Evolutionary conservation across 1,284 basidiomycete genomes (phyloP).

Genomic region (Cerrena zonata): DNA sequence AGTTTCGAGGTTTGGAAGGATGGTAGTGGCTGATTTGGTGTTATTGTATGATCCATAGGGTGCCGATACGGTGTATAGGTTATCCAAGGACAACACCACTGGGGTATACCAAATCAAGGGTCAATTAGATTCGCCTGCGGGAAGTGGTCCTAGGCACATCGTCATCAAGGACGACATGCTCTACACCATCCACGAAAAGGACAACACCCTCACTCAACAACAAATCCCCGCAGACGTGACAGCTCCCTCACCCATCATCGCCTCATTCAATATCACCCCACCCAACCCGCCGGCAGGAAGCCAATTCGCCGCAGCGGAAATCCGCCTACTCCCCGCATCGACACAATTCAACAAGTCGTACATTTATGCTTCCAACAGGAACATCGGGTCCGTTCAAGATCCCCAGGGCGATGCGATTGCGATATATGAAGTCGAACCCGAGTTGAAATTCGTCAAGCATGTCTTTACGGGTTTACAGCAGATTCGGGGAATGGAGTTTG

Average conservation of each 20-base stretch:
- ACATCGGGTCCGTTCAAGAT: constrained; percentile 29
- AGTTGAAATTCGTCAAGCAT: constrained; percentile 39
- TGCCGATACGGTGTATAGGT: constrained; percentile 59
- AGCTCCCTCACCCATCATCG: constrained; percentile 42
- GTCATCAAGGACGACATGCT: constrained; percentile 50
- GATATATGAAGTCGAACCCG: constrained; percentile 26
- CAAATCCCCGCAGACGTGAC: constrained; percentile 44
- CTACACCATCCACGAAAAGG: constrained; percentile 58
- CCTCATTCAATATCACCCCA: constrained; percentile 52
- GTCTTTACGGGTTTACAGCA: constrained; percentile 61
- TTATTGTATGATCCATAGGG: constrained; percentile 36
- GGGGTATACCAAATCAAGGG: constrained; percentile 52
- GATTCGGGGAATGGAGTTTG: constrained; percentile 59
- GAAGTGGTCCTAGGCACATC: constrained; percentile 65
- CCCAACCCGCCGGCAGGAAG: constrained; percentile 43
- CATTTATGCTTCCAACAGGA: constrained; percentile 38
- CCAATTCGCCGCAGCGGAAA: constrained; percentile 48
- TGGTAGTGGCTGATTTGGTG: not conserved
- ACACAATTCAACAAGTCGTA: constrained; percentile 27
- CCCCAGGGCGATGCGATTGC: constrained; percentile 34
- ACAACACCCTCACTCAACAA: constrained; percentile 60
- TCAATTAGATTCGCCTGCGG: constrained; percentile 52
- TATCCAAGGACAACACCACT: constrained; percentile 34
- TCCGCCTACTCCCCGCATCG: constrained; percentile 27
- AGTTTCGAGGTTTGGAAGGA: not conserved